Evolutionary conservation across 2,329 filamentous ascomycete species (phyloP), one percentile per base, ranked within the genome.

Genomic region (Colletotrichum tabaci): DNA sequence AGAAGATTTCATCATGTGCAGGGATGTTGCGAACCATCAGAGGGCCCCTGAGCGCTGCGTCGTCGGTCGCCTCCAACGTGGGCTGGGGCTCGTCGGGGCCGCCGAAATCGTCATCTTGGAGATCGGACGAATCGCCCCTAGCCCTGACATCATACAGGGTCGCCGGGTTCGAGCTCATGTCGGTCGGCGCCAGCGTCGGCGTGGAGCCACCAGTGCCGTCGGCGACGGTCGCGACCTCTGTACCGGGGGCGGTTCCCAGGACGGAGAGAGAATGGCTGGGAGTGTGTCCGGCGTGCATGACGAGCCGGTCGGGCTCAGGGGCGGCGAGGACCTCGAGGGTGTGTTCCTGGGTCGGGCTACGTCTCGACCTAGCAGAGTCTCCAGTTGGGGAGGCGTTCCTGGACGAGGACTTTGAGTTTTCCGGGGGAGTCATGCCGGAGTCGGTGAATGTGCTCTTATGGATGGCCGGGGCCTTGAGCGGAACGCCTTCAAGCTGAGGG

Each of bases 281-380:
- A 2, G 89, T 91, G 78, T 91, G 89, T 1, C 89, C 89, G 23
- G 89, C 89, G 77, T 91, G 87, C 85, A 91, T 88, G 0, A 85
- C 90, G 50, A 90, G 84, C 55, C 89, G 84, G 60, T 81, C 82
- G 53, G 83, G 82, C 75, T 87, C 88, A 7, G 85, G 82, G 9
- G 85, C 86, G 30, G 82, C 82, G 46, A 89, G 80, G 10, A 83
- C 82, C 73, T 86, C 80, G 62, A 86, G 78, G 3, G 86, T 86
- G 62, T 84, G 80, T 46, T 84, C 81, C 63, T 83, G 84, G 5
- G 83, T 80, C 2, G 80, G 80, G 2, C 73, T 63, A 15, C 78
- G 76, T 61, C 75, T 77, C 13, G 72, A 65, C 23, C 74, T 71
- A 26, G 72, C 75, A 61, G 73, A 76, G 46, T 73, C 55, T 69